Percentiles rank a stretch among this genome's conserved stretches.
Conservation (phyloP, 2,329 filamentous ascomycete genomes). For the Penicillium sp. region DNA sequence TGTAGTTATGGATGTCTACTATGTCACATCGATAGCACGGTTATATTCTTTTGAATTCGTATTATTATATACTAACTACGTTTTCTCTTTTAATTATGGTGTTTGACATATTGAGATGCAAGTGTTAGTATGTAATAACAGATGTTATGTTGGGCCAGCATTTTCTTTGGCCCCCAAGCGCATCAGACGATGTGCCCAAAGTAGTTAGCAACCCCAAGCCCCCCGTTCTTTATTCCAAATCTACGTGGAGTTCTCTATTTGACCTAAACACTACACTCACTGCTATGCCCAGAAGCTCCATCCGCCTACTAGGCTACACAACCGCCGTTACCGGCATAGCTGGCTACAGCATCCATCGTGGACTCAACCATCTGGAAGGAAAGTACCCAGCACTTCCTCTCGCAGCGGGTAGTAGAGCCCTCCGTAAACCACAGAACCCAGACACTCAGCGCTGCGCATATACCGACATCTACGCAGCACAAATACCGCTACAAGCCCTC, state of each 20-base stretch:
- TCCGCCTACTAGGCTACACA: conserved; percentile 15
- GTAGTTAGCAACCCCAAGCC: neutral
- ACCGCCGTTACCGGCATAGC: conserved; percentile 13
- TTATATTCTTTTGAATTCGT: too few species aligned
- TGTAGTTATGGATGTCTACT: too few species aligned
- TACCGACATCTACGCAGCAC: conserved; percentile 29
- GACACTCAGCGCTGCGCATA: conserved; percentile 24
- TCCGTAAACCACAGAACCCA: conserved; percentile 18
- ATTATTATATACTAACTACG: too few species aligned
- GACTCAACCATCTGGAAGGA: conserved; percentile 25
- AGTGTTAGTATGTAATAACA: neutral
- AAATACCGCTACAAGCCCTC: conserved; percentile 20
- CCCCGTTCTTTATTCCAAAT: neutral
- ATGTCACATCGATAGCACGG: too few species aligned
- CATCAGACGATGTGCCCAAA: neutral
- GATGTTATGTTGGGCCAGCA: too few species aligned
- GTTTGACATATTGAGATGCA: neutral
- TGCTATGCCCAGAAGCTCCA: neutral
- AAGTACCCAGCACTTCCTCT: conserved; percentile 27
- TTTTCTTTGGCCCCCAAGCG: neutral
- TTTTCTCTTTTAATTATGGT: too few species aligned
- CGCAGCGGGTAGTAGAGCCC: conserved; percentile 18
- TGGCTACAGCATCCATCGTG: conserved; percentile 23
- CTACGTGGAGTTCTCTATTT: neutral
- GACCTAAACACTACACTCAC: neutral